Base-by-base conservation (phyloP, 2,329 filamentous ascomycete species). In the Bipolaris oryzae region DNA sequence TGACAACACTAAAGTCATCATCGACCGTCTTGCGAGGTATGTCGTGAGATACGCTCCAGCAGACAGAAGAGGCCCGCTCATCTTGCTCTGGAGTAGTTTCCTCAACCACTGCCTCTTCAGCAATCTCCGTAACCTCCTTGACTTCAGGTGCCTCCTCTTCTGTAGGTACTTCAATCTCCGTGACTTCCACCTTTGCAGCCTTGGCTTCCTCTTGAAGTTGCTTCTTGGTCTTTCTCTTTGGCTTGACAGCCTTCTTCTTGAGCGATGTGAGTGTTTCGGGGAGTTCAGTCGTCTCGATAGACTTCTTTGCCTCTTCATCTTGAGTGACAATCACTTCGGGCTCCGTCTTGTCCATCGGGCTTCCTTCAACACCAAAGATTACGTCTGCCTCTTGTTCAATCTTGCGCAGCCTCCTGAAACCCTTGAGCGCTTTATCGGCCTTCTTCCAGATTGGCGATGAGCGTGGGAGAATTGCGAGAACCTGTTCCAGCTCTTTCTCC, bases 301-400 rank as follows among this genome's bases (percentile, higher is more conserved):
- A 70, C 56, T 75, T 70, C 49, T 68, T 63, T 33, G 69, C 68
- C 38, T 78, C 76, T 25, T 84, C 79, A 18, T 81, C 75, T 7
- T 82, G 81, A 7, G 69, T 73, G 48, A 75, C 59, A 49, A 74
- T 66, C 23, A 74, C 69, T 49, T 71, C 67, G 25, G 71, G 69
- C 38, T 72, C 70, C 50, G 71, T 71, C 66, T 75, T 75, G 54
- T 81, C 81, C 55, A 82, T 79, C 3, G 78, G 72, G 10, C 74
- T 66, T 57, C 81, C 81, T 48, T 79, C 76, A 31, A 78, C 66
- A 23, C 80, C 78, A 62, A 76, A 76, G 5, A 94, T 81, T 66
- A 92, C 90, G 66, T 94, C 90, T 55, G 93, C 90, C 72, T 91
- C 92, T 79, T 92, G 94, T 67, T 89, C 89, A 46, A 91, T 87